Percentiles rank a stretch among this genome's conserved stretches.
phyloP scores from a whole-genome alignment of 2,329 filamentous ascomycete genomes.

The Phoma herbarum region DNA sequence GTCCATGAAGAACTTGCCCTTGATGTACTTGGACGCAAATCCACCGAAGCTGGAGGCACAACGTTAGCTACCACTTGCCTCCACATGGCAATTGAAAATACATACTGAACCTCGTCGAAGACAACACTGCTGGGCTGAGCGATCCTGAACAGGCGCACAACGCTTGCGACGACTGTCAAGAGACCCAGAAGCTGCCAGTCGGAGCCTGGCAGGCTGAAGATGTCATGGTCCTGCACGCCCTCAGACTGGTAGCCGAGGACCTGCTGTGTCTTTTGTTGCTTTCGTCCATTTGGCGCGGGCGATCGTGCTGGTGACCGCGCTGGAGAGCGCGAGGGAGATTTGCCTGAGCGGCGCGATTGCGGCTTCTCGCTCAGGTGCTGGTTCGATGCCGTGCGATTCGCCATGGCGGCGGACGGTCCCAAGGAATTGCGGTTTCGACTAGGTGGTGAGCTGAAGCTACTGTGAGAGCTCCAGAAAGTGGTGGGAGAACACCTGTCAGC shows the following conservation, averaged over 20 bases:
- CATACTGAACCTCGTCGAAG: conserved; percentile 98
- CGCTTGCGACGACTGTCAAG: conserved; percentile 77
- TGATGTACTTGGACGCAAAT: conserved; percentile 99
- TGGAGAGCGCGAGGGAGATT: conserved; percentile 48
- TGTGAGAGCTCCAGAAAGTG: conserved; percentile 22
- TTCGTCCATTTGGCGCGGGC: conserved; percentile 23
- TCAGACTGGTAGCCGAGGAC: conserved; percentile 73
- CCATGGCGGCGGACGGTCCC: conserved; percentile 46
- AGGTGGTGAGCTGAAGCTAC: conserved; percentile 30
- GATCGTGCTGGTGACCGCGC: conserved; percentile 35
- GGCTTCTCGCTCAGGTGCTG: conserved; percentile 46
- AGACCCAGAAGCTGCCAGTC: conserved; percentile 82
- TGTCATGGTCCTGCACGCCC: conserved; percentile 87
- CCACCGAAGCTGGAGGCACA: conserved; percentile 79
- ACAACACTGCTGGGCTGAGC: conserved; percentile 96
- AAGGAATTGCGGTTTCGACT: conserved; percentile 31
- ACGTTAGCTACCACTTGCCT: conserved; percentile 30
- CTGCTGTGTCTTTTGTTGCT: conserved; percentile 46
- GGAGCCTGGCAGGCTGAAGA: conserved; percentile 82
- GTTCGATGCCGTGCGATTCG: conserved; percentile 43
- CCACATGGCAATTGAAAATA: conserved; percentile 38
- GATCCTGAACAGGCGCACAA: conserved; percentile 92
- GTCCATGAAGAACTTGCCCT: conserved; percentile 99
- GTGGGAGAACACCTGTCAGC: conserved; percentile 23
- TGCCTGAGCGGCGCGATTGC: conserved; percentile 42